Percentiles rank a stretch among this genome's conserved stretches.
phyloP scores from a whole-genome alignment of 1,284 basidiomycete genomes.

The Cystobasidiaceae sp. region DNA sequence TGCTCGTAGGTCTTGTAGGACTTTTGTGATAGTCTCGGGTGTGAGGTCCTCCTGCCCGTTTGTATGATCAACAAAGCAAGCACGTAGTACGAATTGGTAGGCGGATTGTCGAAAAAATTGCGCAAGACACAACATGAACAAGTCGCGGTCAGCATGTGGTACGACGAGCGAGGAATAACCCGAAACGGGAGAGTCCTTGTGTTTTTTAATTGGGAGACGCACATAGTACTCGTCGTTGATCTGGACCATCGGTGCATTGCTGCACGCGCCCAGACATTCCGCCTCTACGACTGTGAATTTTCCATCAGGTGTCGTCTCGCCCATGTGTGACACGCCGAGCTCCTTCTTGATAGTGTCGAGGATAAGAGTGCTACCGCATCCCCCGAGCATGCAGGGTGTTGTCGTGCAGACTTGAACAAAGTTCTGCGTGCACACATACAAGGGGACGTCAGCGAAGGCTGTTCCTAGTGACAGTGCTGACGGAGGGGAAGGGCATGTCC shows the following conservation, averaged over 20 bases:
- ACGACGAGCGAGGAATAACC: no score
- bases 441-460: no score
- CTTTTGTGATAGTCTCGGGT: slow-evolving; percentile 77
- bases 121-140: no score
- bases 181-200: no score
- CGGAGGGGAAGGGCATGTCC: no score
- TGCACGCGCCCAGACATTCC: slow-evolving; percentile 96
- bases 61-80: neutral
- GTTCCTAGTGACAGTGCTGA: no score
- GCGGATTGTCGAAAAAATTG: no score
- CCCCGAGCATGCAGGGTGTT: slow-evolving; percentile 94
- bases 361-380: slow-evolving; percentile 75
- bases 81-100: no score
- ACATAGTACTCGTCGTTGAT: slow-evolving; percentile 96
- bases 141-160: no score
- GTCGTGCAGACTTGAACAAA: slow-evolving; percentile 77
- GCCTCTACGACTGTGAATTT: slow-evolving; percentile 98
- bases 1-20: slow-evolving; percentile 76
- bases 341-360: slow-evolving; percentile 78
- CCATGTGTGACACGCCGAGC: slow-evolving; percentile 76
- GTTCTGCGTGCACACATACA: no score
- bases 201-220: no score
- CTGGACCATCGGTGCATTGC: slow-evolving; percentile 97
- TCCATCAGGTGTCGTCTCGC: slow-evolving; percentile 87
- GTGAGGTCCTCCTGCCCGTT: slow-evolving; percentile 83